Evolutionary conservation across 1,284 basidiomycete genomes (phyloP), one percentile per base, ranked within the genome.

Genomic region (Naganishia cerealis): DNA sequence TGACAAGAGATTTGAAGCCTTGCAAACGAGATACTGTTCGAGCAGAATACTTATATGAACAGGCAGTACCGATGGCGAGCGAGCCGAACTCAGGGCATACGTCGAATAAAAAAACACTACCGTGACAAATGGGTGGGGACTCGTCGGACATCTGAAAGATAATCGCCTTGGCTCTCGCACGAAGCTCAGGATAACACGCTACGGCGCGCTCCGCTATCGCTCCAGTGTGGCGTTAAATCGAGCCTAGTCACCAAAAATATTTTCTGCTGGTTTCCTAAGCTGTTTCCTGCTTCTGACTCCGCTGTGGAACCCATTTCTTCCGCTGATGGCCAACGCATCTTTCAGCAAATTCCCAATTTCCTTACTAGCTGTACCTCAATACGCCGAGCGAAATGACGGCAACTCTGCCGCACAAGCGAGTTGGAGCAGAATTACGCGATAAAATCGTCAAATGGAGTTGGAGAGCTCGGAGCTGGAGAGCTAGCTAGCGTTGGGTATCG

Each of bases 51-150:
- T 50, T 61, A 50, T 48, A 61, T 50, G 58, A 43, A 26, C 0
- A 43, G 40, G 39, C 24, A 40, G 40, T 26, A 40, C 40, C 15
- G 38, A 29, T 39, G 38, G 61, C 54, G 61, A 50, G 50, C 29
- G 29, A 39, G 38, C 38, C 39, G 26, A 9, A 33, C 40, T n/a
- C 24, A 13, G 42, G 57, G 57, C 21, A 29, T 36, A 26, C 21
- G 43, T 54, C 61, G 50, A 63, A 54, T 38, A 26, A 63, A 63
- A 50, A 63, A 63, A 63, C n/a, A 53, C 21, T 50, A 42, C 50
- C 29, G 50, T 54, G 50, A 53, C 36, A 63, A 63, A 63, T 21
- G 15, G 50, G 38, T 39, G 61, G 61, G 36, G 61, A 61, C 43
- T 48, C 43, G 42, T 48, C 43, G 58, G 46, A 50, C 38, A 18